These are phyloP conservation scores for Cyclotella distinguenda DNA, from an alignment of 108 stramenopile genomes.

Conservation along the genomic window DNA sequence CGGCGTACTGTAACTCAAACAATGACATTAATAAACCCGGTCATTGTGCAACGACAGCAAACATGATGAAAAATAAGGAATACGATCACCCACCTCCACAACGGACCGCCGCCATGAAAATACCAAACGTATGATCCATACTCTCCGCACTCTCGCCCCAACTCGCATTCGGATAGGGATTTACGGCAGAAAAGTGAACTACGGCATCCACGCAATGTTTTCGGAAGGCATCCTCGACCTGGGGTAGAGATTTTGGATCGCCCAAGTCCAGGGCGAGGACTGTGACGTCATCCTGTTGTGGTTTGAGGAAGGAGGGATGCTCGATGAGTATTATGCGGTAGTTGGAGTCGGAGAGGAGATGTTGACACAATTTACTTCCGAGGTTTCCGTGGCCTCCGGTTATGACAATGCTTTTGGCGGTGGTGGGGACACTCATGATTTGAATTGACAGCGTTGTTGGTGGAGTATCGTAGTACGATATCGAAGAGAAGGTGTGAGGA, in stretches of 20 bases:
- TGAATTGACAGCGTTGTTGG: too few species aligned
- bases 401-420: conserved; percentile 34
- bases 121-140: conserved; percentile 47
- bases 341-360: conserved; percentile 26
- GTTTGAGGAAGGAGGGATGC: conserved; percentile 29
- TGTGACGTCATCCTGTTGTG: conserved; percentile 9
- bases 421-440: conserved; percentile 1
- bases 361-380: conserved; percentile 44
- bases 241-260: too few species aligned
- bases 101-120: conserved; percentile 29
- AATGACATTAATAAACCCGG: too few species aligned
- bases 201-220: too few species aligned
- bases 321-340: conserved; percentile 43
- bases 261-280: too few species aligned
- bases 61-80: too few species aligned
- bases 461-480: too few species aligned
- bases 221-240: conserved; percentile 16
- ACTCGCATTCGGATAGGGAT: conserved; percentile 49
- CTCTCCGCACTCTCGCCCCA: conserved; percentile 45
- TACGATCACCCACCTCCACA: conserved; percentile 8
- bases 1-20: conserved; percentile 43
- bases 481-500: too few species aligned
- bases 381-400: conserved; percentile 52
- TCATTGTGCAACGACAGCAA: background rate
- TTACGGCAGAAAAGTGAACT: conserved; percentile 50